Evolutionary conservation across 1,139 yeast species (phyloP).

Genomic region (Tardiomyces blankii): DNA sequence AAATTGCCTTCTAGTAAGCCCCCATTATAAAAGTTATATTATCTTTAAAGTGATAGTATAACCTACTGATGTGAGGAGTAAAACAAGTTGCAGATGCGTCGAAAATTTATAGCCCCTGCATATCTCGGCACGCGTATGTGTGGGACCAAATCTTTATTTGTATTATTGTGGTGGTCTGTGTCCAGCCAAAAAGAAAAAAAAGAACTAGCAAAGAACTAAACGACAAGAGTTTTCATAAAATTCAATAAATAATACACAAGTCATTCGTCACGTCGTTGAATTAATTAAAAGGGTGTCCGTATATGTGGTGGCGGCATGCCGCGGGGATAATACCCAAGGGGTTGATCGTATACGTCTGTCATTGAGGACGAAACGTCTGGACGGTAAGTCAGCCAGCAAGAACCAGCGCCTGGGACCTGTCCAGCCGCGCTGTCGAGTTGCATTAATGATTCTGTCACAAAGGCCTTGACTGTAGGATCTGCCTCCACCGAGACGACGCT

Average conservation of each 20-base stretch:
- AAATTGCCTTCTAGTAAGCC: not conserved
- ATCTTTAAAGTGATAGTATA: conserved; percentile 1
- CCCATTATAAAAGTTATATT: not conserved
- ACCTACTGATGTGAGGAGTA: conserved; percentile 1
- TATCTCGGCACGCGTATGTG: not conserved
- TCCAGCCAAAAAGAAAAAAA: too few species aligned
- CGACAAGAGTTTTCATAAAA: too few species aligned
- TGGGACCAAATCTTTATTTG: not conserved
- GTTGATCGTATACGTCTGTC: too few species aligned
- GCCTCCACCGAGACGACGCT: not conserved
- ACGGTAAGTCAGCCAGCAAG: not conserved
- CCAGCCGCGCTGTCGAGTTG: not conserved
- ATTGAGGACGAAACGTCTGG: not conserved
- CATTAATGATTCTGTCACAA: not conserved
- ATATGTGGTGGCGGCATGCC: too few species aligned
- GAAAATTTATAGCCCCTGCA: not conserved
- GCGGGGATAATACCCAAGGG: too few species aligned
- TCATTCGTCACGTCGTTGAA: too few species aligned
- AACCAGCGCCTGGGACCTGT: not conserved
- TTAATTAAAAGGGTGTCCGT: too few species aligned
- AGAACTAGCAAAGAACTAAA: too few species aligned
- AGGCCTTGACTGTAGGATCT: not conserved
- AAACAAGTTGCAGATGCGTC: not conserved
- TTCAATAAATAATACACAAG: too few species aligned
- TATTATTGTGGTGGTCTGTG: too few species aligned